Evolutionary conservation across 2,329 filamentous ascomycete species (phyloP).

Genomic region (Verticillium alfalfae): DNA sequence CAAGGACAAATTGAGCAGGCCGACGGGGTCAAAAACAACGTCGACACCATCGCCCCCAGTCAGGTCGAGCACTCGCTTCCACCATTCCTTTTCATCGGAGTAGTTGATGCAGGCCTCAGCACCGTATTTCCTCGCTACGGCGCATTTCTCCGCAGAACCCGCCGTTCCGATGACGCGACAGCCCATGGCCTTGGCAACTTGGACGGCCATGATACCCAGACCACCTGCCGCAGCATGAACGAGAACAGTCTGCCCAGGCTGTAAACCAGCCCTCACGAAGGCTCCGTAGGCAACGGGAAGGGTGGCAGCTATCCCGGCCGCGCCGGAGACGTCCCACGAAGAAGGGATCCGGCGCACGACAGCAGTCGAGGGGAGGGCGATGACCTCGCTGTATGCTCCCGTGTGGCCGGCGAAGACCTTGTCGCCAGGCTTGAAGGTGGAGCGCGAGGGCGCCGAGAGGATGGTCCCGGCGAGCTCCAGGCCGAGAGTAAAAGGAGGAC

Average conservation of each 20-base stretch:
- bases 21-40: constrained; percentile 53
- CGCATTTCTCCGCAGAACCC: constrained; percentile 37
- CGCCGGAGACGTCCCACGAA: constrained; percentile 37
- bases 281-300: constrained; percentile 50
- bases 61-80: constrained; percentile 38
- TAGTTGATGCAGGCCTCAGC: constrained; percentile 37
- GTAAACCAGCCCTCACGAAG: constrained; percentile 34
- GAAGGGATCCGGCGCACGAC: constrained; percentile 36
- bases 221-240: constrained; percentile 51
- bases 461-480: constrained; percentile 57
- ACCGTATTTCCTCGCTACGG: constrained; percentile 29
- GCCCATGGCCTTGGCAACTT: constrained; percentile 47
- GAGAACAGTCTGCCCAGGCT: constrained; percentile 42
- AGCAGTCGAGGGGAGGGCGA: constrained; percentile 29
- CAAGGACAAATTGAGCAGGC: constrained; percentile 47
- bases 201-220: constrained; percentile 48
- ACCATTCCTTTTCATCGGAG: constrained; percentile 33
- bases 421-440: constrained; percentile 36
- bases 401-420: constrained; percentile 46
- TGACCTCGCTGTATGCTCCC: constrained; percentile 47
- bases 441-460: constrained; percentile 25
- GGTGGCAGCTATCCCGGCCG: constrained; percentile 47
- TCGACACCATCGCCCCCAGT: constrained; percentile 47
- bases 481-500: constrained; percentile 53
- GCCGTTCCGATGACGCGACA: constrained; percentile 49